Conservation (phyloP, 2,329 filamentous ascomycete genomes). For the Westerdykella ornata region DNA sequence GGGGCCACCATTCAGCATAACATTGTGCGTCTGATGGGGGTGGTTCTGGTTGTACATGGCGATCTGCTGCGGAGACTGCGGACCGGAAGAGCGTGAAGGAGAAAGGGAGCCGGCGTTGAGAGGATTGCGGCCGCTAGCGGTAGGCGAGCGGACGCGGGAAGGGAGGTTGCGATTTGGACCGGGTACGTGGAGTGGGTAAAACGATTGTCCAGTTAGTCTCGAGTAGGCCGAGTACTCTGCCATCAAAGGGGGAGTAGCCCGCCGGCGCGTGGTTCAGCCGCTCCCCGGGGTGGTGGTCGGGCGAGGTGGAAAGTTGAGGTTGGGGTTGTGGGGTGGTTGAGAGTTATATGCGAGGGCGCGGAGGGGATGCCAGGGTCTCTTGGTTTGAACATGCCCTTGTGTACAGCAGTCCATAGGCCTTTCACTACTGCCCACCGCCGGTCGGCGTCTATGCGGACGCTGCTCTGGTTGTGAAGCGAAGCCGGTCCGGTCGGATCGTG, state of each 20-base stretch:
- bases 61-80: constrained; percentile 45
- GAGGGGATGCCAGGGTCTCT: constrained; percentile 43
- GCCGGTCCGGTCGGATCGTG: background rate
- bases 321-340: constrained; percentile 15
- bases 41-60: constrained; percentile 67
- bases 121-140: constrained; percentile 39
- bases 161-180: constrained; percentile 42
- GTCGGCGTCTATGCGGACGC: background rate
- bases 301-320: constrained; percentile 20
- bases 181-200: constrained; percentile 50
- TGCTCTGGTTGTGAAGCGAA: background rate
- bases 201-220: constrained; percentile 55
- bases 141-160: constrained; percentile 44
- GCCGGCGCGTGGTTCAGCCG: constrained; percentile 12
- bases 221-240: constrained; percentile 60
- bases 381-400: constrained; percentile 46
- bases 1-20: constrained; percentile 66
- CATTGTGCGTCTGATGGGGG: constrained; percentile 63
- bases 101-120: constrained; percentile 50
- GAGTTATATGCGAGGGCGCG: constrained; percentile 39
- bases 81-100: constrained; percentile 52
- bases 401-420: constrained; percentile 28
- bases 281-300: constrained; percentile 28
- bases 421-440: constrained; percentile 22
- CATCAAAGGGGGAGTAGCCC: constrained; percentile 50